Evolutionary conservation across 345 rosid species (phyloP).

Genomic region (Eucalyptus curtisii): DNA sequence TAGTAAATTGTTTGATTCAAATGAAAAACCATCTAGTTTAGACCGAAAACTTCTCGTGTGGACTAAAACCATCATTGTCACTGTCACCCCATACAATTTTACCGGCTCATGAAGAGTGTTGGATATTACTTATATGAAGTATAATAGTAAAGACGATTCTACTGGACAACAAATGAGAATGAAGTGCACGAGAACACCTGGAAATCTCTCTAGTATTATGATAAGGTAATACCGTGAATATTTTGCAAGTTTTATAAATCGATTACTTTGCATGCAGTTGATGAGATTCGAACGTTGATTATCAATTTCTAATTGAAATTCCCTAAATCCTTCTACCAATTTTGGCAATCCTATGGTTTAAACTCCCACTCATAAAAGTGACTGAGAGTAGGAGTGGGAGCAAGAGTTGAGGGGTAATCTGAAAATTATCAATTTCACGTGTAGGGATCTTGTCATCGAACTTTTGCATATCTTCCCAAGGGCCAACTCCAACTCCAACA

Average conservation of each 20-base stretch:
- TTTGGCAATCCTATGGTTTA: background rate
- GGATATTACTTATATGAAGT: background rate
- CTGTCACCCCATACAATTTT: background rate
- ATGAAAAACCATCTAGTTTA: background rate
- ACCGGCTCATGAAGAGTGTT: background rate
- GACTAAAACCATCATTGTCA: background rate
- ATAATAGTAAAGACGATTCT: background rate
- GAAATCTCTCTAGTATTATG: background rate
- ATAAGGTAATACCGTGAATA: background rate
- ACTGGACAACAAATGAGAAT: background rate
- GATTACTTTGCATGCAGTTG: background rate
- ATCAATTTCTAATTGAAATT: background rate
- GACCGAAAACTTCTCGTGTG: background rate
- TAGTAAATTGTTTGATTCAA: background rate
- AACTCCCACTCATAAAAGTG: background rate
- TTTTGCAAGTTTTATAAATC: background rate
- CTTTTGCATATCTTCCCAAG: conserved; percentile 97
- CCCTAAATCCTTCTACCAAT: background rate
- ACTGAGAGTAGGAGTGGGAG: background rate
- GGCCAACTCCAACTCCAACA: conserved; percentile 62
- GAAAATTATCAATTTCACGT: conserved; percentile 87
- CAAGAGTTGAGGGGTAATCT: conserved; percentile 11
- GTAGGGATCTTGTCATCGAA: conserved; percentile 92
- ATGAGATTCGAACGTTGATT: accelerated
- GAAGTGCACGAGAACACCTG: background rate